phyloP scores from a whole-genome alignment of 163 green algal species.

The Scenedesmus sp. region DNA sequence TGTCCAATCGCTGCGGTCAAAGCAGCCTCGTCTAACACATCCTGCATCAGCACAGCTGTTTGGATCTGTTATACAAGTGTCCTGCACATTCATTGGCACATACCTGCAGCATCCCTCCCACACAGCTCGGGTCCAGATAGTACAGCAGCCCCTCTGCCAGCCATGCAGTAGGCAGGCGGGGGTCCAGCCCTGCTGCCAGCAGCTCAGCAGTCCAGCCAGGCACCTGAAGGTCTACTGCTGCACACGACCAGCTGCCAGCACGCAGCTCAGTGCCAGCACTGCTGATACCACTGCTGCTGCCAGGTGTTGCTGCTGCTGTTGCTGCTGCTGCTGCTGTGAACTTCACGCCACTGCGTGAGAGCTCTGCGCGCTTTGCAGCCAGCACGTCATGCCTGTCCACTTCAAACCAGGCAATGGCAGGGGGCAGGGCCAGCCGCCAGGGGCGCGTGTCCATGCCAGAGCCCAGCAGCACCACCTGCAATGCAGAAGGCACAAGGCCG shows the following conservation, averaged over 20 bases:
- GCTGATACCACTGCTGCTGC: constrained; percentile 16
- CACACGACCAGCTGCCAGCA: constrained; percentile 17
- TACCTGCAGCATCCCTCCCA: constrained; percentile 55
- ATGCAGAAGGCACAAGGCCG: background rate
- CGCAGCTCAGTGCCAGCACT: constrained; percentile 34
- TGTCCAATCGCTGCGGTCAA: background rate
- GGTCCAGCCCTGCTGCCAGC: constrained; percentile 48
- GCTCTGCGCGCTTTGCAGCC: constrained; percentile 52
- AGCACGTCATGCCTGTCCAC: constrained; percentile 67
- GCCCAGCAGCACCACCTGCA: constrained; percentile 61
- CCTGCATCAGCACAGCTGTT: no score
- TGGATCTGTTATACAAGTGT: no score
- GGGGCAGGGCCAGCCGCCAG: constrained; percentile 72
- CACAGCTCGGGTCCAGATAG: constrained; percentile 62
- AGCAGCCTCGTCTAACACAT: background rate
- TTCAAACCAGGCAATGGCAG: constrained; percentile 72
- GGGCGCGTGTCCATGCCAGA: constrained; percentile 77
- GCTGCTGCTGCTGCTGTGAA: constrained; percentile 18
- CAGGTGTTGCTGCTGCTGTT: constrained; percentile 13
- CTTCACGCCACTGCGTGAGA: background rate
- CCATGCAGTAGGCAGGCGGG: constrained; percentile 58
- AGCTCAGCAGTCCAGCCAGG: constrained; percentile 57
- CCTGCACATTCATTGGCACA: background rate
- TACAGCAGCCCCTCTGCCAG: constrained; percentile 73
- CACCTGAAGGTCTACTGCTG: constrained; percentile 52